Evolutionary conservation across 345 rosid species (phyloP).

Genomic region (Gossypium longicalyx): DNA sequence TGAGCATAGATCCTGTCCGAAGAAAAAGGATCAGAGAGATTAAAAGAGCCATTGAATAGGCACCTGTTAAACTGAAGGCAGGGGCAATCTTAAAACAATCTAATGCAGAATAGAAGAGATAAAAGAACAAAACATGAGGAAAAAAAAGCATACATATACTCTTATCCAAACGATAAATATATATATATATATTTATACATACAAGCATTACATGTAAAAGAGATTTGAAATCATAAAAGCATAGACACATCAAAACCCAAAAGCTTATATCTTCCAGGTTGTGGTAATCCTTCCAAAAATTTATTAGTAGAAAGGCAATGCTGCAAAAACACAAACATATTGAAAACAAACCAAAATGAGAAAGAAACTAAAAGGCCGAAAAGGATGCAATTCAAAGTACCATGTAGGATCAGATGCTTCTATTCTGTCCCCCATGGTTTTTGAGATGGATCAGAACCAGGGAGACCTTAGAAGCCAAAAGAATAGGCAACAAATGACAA

Average conservation of each 20-base stretch:
- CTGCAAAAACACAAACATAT: background rate
- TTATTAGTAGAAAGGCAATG: background rate
- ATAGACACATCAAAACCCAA: background rate
- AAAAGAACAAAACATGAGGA: background rate
- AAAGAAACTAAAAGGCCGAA: conserved; percentile 6
- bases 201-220: background rate
- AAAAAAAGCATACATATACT: background rate
- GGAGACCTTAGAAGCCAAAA: conserved; percentile 11
- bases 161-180: background rate
- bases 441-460: conserved; percentile 6
- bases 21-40: background rate
- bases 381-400: background rate
- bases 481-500: background rate
- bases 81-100: background rate
- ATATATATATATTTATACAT: background rate
- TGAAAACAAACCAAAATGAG: background rate
- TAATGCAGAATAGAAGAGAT: background rate
- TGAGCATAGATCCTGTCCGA: background rate
- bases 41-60: background rate
- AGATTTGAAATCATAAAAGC: background rate
- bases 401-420: conserved; percentile 16
- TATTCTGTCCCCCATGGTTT: conserved; percentile 19
- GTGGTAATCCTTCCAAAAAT: background rate
- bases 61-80: background rate
- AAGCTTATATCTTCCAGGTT: too few species aligned